These are phyloP conservation scores for Heimioporus retisporus DNA, from an alignment of 1,284 basidiomycete genomes.

Conservation along the genomic window DNA sequence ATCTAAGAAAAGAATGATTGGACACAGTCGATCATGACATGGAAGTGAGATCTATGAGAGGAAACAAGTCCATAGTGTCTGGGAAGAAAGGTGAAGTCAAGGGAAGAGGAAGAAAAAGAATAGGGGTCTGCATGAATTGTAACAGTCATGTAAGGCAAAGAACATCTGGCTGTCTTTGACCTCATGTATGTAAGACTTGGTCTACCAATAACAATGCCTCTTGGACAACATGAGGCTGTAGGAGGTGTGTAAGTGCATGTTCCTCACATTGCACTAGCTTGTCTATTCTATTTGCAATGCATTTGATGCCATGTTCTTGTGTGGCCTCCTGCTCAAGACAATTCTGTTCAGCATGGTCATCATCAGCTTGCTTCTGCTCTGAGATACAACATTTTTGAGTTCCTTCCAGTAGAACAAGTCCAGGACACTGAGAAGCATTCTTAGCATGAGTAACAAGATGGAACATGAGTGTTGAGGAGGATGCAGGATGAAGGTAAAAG, in stretches of 20 bases:
- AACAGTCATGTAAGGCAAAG: no score
- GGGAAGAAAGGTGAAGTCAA: no score
- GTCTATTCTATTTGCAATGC: background rate
- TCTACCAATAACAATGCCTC: background rate
- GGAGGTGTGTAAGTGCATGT: conserved; percentile 2
- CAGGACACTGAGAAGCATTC: conserved; percentile 6
- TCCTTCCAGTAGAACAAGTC: background rate
- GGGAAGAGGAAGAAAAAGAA: no score
- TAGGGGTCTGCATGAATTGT: no score
- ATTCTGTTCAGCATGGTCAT: background rate
- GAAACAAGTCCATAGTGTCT: no score
- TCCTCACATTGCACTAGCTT: background rate
- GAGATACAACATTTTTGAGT: conserved; percentile 7
- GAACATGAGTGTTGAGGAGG: no score
- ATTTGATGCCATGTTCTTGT: background rate
- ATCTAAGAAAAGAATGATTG: no score
- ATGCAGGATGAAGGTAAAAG: background rate
- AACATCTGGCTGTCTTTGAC: background rate
- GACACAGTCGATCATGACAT: no score
- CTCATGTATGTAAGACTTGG: background rate
- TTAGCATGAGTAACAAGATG: background rate
- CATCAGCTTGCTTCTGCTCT: no score
- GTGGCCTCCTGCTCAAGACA: background rate
- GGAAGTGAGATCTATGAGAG: no score
- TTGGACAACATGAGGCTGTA: background rate